Conservation (phyloP, 2,329 filamentous ascomycete species). For the Apiospora phragmitis region DNA sequence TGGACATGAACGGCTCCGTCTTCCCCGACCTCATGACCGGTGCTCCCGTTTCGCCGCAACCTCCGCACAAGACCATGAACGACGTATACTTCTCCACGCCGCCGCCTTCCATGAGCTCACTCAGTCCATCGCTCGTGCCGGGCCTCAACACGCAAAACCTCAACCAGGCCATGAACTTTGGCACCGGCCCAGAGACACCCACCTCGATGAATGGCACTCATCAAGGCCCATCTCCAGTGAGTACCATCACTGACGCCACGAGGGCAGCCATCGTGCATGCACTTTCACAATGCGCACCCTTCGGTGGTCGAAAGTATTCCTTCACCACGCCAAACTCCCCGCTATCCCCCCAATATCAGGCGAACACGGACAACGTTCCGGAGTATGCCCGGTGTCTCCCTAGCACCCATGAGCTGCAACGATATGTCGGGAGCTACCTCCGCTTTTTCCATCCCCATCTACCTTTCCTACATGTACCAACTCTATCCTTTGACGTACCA, state of each 20-base stretch:
- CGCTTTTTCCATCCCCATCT: slow-evolving; percentile 91
- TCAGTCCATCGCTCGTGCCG: slow-evolving; percentile 72
- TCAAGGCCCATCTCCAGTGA: slow-evolving; percentile 40
- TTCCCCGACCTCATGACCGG: slow-evolving; percentile 77
- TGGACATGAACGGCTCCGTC: slow-evolving; percentile 73
- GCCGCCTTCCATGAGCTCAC: slow-evolving; percentile 69
- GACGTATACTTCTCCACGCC: slow-evolving; percentile 81
- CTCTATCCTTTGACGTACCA: slow-evolving; percentile 83
- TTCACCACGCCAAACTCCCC: slow-evolving; percentile 57
- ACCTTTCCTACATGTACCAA: slow-evolving; percentile 91
- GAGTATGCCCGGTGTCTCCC: slow-evolving; percentile 64
- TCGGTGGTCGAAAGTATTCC: slow-evolving; percentile 65
- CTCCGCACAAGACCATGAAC: slow-evolving; percentile 67
- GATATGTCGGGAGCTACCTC: slow-evolving; percentile 88
- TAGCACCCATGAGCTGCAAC: slow-evolving; percentile 81
- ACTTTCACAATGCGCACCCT: slow-evolving; percentile 56
- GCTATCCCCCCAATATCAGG: slow-evolving; percentile 52
- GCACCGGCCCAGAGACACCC: slow-evolving; percentile 64
- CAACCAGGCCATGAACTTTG: slow-evolving; percentile 66
- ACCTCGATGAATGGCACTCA: slow-evolving; percentile 13
- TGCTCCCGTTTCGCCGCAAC: slow-evolving; percentile 76
- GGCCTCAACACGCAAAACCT: slow-evolving; percentile 62
- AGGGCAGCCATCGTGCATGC: slow-evolving; percentile 61
- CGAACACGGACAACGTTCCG: slow-evolving; percentile 48
- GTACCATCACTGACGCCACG: slow-evolving; percentile 66